Evolutionary conservation across 768 basidiomycete species (phyloP).

Genomic region (Suillus cothurnatus): DNA sequence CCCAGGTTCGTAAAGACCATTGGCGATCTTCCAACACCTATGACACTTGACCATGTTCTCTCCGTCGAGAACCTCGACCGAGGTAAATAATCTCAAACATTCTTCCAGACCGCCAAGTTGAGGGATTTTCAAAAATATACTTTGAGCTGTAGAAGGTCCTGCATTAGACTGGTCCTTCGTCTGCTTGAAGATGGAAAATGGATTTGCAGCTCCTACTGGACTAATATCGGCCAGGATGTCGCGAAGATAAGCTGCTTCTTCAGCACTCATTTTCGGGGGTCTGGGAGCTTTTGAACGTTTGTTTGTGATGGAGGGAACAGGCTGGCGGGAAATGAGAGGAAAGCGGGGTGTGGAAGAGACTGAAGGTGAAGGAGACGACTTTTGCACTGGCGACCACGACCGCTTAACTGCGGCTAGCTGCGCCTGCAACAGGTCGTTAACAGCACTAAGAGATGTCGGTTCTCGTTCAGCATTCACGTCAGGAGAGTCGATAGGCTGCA

Average conservation of each 20-base stretch:
- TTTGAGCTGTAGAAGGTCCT: slow-evolving; percentile 24
- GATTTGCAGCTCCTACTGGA: slow-evolving; percentile 40
- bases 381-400: slow-evolving; percentile 24
- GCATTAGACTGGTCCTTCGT: slow-evolving; percentile 28
- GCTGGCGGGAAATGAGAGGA: slow-evolving; percentile 29
- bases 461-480: slow-evolving; percentile 19
- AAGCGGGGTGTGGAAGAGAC: slow-evolving; percentile 22
- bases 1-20: slow-evolving; percentile 55
- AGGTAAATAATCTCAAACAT: slow-evolving; percentile 83
- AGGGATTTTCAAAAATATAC: slow-evolving; percentile 30
- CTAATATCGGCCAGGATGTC: slow-evolving; percentile 68
- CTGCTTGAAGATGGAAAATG: slow-evolving; percentile 54
- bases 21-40: slow-evolving; percentile 90
- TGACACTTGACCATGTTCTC: slow-evolving; percentile 95
- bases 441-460: slow-evolving; percentile 24
- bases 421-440: slow-evolving; percentile 27
- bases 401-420: slow-evolving; percentile 31
- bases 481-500: slow-evolving; percentile 11
- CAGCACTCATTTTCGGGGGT: slow-evolving; percentile 53
- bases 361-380: slow-evolving; percentile 21
- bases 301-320: slow-evolving; percentile 33
- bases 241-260: slow-evolving; percentile 68
- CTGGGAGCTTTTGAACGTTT: slow-evolving; percentile 45
- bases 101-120: slow-evolving; percentile 67
- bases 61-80: slow-evolving; percentile 91